These are phyloP conservation scores for Backusella tarrabulga DNA, from an alignment of 192 early-diverging fungal genomes.

Conservation along the genomic window DNA sequence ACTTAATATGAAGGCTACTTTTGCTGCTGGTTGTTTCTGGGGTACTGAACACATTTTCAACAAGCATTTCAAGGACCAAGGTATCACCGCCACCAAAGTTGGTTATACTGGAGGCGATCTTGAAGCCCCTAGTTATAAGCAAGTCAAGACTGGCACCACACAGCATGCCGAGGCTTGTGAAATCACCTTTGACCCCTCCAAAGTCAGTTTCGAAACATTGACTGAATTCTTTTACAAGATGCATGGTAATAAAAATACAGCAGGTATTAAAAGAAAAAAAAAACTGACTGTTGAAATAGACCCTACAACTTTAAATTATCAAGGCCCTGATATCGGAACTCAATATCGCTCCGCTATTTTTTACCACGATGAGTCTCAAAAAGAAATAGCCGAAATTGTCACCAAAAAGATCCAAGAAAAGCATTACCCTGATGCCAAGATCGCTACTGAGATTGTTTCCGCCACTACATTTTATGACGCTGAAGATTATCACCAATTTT, in stretches of 20 bases:
- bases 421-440: constrained; percentile 48
- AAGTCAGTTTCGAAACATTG: constrained; percentile 69
- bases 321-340: constrained; percentile 83
- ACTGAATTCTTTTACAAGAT: constrained; percentile 82
- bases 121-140: constrained; percentile 25
- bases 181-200: constrained; percentile 69
- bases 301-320: constrained; percentile 79
- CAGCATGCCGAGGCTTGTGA: constrained; percentile 82
- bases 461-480: constrained; percentile 75
- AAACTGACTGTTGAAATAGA: constrained; percentile 38
- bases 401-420: constrained; percentile 61
- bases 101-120: constrained; percentile 34
- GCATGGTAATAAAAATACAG: constrained; percentile 42
- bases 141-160: constrained; percentile 58
- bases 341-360: constrained; percentile 90
- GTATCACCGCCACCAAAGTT: constrained; percentile 21
- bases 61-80: constrained; percentile 26
- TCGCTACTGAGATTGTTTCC: constrained; percentile 69
- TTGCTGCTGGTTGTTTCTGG: constrained; percentile 96
- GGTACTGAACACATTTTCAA: constrained; percentile 37
- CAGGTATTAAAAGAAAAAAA: not conserved
- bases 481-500: constrained; percentile 76
- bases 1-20: constrained; percentile 60
- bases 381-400: constrained; percentile 64
- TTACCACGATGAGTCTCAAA: constrained; percentile 73